Percentiles rank a stretch among this genome's conserved stretches.
Evolutionary conservation across 2,329 filamentous ascomycete species (phyloP).

Genomic region (Orbilia javanica): DNA sequence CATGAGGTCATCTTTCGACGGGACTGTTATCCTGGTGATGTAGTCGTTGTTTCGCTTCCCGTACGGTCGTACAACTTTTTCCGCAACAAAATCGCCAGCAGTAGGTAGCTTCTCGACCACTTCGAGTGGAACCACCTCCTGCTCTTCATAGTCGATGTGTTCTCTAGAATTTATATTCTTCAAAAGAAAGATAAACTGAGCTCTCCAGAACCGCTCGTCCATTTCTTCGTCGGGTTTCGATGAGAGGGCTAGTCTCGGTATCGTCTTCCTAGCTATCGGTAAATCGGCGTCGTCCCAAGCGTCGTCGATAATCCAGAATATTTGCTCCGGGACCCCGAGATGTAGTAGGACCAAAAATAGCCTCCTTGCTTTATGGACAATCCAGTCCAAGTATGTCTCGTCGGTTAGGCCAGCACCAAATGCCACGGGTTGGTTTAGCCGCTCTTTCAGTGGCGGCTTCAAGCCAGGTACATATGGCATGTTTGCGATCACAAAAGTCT

Average conservation of each 20-base stretch:
- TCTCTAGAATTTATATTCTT: conserved; percentile 73
- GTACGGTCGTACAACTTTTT: conserved; percentile 55
- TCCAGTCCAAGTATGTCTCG: conserved; percentile 83
- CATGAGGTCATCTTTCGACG: conserved; percentile 40
- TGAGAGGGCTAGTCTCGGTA: conserved; percentile 74
- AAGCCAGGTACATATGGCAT: conserved; percentile 57
- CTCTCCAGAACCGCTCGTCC: conserved; percentile 73
- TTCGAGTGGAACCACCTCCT: conserved; percentile 78
- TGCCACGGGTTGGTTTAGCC: conserved; percentile 73
- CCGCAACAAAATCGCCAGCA: conserved; percentile 30
- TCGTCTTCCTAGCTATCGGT: conserved; percentile 75
- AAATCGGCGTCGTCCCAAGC: conserved; percentile 83
- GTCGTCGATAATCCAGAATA: conserved; percentile 80
- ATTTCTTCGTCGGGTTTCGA: conserved; percentile 73
- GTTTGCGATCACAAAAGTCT: conserved; percentile 47
- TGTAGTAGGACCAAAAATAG: conserved; percentile 79
- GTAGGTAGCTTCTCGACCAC: conserved; percentile 69
- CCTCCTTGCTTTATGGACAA: conserved; percentile 75
- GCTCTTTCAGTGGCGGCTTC: conserved; percentile 61
- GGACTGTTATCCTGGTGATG: conserved; percentile 48
- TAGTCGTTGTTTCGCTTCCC: conserved; percentile 43
- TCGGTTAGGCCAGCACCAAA: conserved; percentile 79
- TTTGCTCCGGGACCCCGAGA: conserved; percentile 77
- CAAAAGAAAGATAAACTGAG: conserved; percentile 78
- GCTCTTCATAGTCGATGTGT: conserved; percentile 75